Conservation (phyloP, 2,329 filamentous ascomycete species). For the Aurifilum marmelostoma region DNA sequence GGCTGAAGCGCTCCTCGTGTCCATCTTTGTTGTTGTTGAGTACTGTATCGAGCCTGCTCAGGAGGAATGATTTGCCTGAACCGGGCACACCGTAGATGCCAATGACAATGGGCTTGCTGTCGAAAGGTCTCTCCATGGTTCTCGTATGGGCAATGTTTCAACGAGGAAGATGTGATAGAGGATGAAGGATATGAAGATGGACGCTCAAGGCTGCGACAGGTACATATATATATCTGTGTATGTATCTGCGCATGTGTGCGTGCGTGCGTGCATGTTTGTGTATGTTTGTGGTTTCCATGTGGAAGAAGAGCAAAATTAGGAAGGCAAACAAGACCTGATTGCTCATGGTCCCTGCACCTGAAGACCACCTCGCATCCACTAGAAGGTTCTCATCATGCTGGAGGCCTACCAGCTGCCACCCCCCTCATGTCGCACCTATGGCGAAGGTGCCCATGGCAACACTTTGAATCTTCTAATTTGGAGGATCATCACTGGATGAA, state of each 20-base stretch:
- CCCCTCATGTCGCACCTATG: background rate
- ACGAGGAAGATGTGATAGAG: background rate
- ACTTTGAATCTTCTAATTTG: too few relatives aligned
- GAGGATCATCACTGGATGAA: background rate
- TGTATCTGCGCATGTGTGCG: too few relatives aligned
- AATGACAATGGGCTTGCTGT: background rate
- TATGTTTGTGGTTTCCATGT: background rate
- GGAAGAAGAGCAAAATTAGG: background rate
- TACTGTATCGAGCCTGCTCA: background rate
- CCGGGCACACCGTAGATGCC: conserved; percentile 1
- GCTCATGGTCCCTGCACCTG: background rate
- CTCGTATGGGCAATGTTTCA: background rate
- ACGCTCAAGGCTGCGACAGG: background rate
- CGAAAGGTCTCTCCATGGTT: background rate
- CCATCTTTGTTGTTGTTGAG: background rate
- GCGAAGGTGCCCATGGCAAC: background rate
- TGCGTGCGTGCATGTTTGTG: too few relatives aligned
- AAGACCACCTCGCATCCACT: too few relatives aligned
- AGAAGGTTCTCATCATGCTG: background rate
- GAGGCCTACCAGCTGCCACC: conserved; percentile 1
- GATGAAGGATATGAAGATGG: background rate
- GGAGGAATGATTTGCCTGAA: background rate
- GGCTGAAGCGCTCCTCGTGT: background rate
- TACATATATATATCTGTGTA: background rate
- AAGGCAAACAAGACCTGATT: background rate